Conservation (phyloP, 2,329 filamentous ascomycete genomes). For the Tympanopsis confertula region DNA sequence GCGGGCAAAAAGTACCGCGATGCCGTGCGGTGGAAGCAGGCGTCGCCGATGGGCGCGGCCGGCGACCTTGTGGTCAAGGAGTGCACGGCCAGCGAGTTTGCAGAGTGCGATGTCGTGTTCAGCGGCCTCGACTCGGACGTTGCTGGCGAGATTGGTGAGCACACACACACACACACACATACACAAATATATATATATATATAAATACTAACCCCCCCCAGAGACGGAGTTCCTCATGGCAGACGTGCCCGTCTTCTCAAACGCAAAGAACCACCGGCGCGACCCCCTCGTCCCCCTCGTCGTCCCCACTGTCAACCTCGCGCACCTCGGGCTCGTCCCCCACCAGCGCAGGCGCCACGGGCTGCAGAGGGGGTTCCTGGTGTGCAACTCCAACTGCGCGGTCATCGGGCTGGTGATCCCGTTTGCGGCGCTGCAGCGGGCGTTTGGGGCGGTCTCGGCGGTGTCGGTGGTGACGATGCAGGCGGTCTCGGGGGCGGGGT, state of each 20-base stretch:
- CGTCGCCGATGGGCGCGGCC: not conserved
- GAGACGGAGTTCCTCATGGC: conserved; percentile 3
- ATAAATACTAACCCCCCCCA: conserved; percentile 2
- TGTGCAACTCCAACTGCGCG: conserved; percentile 4
- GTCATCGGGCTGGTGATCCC: conserved; percentile 3
- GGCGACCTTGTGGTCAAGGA: conserved; percentile 1
- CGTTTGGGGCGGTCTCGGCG: conserved; percentile 5
- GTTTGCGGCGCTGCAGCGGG: conserved; percentile 3
- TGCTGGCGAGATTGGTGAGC: conserved; percentile 1
- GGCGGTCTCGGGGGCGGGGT: conserved; percentile 5
- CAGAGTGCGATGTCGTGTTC: conserved; percentile 5
- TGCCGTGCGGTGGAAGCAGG: conserved; percentile 4
- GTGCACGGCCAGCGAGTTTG: not conserved
- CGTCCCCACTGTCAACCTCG: conserved; percentile 3
- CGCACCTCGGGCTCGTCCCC: conserved; percentile 3
- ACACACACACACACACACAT: conserved; percentile 3
- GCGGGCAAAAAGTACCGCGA: conserved; percentile 3
- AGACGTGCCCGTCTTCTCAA: conserved; percentile 3
- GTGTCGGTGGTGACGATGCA: conserved; percentile 6
- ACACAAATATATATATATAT: not conserved
- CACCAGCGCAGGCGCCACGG: not conserved
- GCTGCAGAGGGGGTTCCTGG: conserved; percentile 2
- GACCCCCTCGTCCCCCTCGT: conserved; percentile 3
- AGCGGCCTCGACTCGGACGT: conserved; percentile 2
- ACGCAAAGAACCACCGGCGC: conserved; percentile 3